A percentile compares a stretch with the other conserved stretches of the same genome.
Evolutionary conservation across 805 yeast species (phyloP).

Genomic region (Yamadazyma tumulicola): DNA sequence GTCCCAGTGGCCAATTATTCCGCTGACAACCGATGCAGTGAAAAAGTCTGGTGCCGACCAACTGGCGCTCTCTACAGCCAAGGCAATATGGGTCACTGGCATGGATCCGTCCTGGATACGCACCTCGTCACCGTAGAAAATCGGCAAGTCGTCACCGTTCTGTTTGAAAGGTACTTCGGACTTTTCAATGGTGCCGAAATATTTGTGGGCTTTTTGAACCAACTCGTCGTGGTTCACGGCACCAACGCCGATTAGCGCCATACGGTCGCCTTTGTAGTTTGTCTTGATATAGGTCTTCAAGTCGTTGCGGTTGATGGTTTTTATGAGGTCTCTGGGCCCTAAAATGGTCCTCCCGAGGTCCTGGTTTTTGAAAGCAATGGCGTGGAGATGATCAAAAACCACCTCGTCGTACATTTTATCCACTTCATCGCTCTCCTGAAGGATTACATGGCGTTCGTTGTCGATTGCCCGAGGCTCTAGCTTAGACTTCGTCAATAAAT

Average conservation of each 20-base stretch:
- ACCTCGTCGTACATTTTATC: constrained; percentile 99
- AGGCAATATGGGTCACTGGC: constrained; percentile 87
- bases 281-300: constrained; percentile 73
- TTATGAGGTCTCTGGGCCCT: constrained; percentile 89
- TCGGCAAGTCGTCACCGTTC: constrained; percentile 68
- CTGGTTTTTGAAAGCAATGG: constrained; percentile 84
- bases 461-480: constrained; percentile 84
- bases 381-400: constrained; percentile 93
- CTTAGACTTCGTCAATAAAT: constrained; percentile 81
- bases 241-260: constrained; percentile 98
- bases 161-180: constrained; percentile 70
- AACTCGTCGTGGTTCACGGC: constrained; percentile 85
- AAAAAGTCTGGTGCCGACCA: constrained; percentile 97
- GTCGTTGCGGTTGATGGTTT: constrained; percentile 72
- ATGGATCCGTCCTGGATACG: constrained; percentile 77
- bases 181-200: constrained; percentile 67
- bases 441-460: constrained; percentile 92
- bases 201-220: constrained; percentile 68
- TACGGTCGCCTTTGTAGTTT: constrained; percentile 93
- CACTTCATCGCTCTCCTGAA: constrained; percentile 96
- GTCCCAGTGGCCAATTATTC: constrained; percentile 97
- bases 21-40: constrained; percentile 93
- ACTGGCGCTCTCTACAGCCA: constrained; percentile 96
- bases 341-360: constrained; percentile 94
- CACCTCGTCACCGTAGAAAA: constrained; percentile 81